phyloP scores from a whole-genome alignment of 2,329 filamentous ascomycete genomes.

The Beauveria sp. region DNA sequence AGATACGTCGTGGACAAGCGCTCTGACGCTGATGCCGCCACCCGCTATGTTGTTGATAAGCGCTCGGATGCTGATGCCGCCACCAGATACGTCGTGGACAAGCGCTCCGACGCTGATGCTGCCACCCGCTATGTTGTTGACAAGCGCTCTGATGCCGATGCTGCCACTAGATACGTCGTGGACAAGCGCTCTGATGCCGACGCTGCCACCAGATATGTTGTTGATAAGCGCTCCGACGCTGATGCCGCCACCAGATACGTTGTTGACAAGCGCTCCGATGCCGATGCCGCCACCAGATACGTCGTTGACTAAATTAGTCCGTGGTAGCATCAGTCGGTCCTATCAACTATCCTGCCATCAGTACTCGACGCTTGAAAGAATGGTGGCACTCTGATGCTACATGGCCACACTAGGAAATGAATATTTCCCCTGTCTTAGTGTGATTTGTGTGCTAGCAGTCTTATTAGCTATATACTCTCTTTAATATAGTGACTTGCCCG shows the following conservation, averaged over 20 bases:
- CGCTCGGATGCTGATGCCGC: not conserved
- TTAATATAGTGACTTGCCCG: not conserved
- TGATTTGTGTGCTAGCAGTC: not conserved
- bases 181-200: not conserved
- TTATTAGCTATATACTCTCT: not conserved
- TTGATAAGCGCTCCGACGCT: not conserved
- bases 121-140: not conserved
- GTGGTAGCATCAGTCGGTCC: not conserved
- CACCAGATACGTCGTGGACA: not conserved
- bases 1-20: too few species aligned
- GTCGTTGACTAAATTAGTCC: constrained; percentile 3
- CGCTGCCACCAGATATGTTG: not conserved
- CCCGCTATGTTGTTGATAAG: not conserved
- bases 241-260: not conserved
- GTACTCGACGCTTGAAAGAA: not conserved
- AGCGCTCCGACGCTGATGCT: not conserved
- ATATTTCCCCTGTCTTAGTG: not conserved
- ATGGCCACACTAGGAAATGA: not conserved
- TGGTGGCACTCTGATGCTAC: not conserved
- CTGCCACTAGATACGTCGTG: not conserved
- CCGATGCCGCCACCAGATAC: not conserved
- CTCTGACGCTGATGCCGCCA: too few species aligned
- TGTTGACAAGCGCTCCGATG: not conserved
- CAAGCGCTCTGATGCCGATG: not conserved
- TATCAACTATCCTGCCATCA: not conserved